These are phyloP conservation scores for Byssothecium circinans DNA, from an alignment of 2,329 filamentous ascomycete species.

Conservation along the genomic window DNA sequence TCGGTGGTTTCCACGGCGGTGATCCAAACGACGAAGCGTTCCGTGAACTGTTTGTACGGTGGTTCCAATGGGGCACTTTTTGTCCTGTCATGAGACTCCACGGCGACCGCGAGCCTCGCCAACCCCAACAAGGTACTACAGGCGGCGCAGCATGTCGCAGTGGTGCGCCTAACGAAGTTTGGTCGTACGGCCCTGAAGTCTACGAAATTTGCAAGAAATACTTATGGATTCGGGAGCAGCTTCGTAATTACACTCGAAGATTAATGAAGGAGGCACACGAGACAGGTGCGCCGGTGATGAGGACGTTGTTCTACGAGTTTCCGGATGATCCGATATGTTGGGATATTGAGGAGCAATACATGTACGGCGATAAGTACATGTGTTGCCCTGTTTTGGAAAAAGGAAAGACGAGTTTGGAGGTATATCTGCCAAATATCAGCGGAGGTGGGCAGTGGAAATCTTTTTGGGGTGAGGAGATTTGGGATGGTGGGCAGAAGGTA, in stretches of 20 bases:
- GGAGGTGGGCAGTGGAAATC: constrained; percentile 48
- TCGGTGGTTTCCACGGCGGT: constrained; percentile 70
- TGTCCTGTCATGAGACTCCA: constrained; percentile 70
- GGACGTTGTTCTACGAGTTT: constrained; percentile 66
- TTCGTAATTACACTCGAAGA: constrained; percentile 60
- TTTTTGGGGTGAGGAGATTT: constrained; percentile 38
- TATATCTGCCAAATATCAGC: constrained; percentile 54
- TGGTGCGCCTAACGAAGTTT: constrained; percentile 65
- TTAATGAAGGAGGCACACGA: constrained; percentile 64
- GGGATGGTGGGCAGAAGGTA: constrained; percentile 46
- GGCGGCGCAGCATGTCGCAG: constrained; percentile 43
- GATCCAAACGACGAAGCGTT: constrained; percentile 59
- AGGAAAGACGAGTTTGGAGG: constrained; percentile 47
- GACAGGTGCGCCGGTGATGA: constrained; percentile 63
- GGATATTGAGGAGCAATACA: constrained; percentile 63
- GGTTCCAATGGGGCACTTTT: constrained; percentile 71
- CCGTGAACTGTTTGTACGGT: constrained; percentile 65
- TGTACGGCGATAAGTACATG: constrained; percentile 64
- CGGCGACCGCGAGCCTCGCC: constrained; percentile 64
- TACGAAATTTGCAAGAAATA: constrained; percentile 64
- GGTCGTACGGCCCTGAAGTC: constrained; percentile 64
- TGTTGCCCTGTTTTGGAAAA: constrained; percentile 59
- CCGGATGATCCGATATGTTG: constrained; percentile 57
- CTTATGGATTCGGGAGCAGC: constrained; percentile 58
- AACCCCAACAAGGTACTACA: constrained; percentile 46